Conservation (phyloP, 768 basidiomycete species). For the Exsudoporus frostii region DNA sequence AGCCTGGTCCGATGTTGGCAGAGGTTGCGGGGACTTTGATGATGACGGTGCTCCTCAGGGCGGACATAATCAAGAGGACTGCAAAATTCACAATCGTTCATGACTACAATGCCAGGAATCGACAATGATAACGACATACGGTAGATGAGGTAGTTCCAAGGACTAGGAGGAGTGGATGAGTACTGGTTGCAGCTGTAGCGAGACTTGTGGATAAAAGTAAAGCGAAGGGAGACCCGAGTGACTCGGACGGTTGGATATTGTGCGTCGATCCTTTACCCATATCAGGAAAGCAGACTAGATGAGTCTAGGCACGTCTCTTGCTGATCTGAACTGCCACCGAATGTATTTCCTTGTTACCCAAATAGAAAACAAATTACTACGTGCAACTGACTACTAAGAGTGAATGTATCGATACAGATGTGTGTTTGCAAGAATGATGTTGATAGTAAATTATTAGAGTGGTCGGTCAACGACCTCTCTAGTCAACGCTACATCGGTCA, state of each 20-base stretch:
- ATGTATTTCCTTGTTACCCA: background rate
- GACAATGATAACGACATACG: constrained; percentile 4
- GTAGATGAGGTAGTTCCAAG: background rate
- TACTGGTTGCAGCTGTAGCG: background rate
- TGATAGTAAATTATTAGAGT: background rate
- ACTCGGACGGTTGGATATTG: background rate
- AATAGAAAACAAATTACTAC: background rate
- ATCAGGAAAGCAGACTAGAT: constrained; percentile 7
- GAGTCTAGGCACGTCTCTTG: too few species aligned
- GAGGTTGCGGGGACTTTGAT: constrained; percentile 96
- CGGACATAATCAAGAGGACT: constrained; percentile 22
- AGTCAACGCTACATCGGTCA: background rate
- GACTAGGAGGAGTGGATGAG: background rate
- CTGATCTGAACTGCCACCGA: background rate
- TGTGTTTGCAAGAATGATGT: background rate
- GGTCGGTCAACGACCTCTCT: constrained; percentile 15
- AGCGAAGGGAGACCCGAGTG: background rate
- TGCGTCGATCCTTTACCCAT: constrained; percentile 12
- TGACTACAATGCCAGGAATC: background rate
- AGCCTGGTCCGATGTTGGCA: constrained; percentile 98
- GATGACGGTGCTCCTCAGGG: constrained; percentile 39
- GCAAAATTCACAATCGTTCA: background rate
- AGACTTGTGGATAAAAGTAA: background rate
- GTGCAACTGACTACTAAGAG: background rate
- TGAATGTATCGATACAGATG: constrained; percentile 14